Evolutionary conservation across 768 basidiomycete species (phyloP), one percentile per base, ranked within the genome.

Genomic region (Sporobolomyces phaffii): DNA sequence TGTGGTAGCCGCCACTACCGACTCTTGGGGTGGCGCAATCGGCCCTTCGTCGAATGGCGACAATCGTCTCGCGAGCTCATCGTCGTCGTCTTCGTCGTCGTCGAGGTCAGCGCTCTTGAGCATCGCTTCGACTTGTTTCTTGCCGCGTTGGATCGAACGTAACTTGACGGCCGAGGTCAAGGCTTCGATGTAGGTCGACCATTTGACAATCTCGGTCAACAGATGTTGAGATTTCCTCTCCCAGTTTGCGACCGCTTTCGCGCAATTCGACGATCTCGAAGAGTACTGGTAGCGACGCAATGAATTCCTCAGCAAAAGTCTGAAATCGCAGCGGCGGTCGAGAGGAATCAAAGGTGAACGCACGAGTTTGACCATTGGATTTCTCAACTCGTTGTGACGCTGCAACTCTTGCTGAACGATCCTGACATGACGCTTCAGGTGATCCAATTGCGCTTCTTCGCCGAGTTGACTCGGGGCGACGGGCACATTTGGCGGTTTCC

Each of bases 131-230:
- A 88, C 76, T 36, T 83, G 85, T 79, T 90, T 92, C 78, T 97
- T 90, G 34, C 93, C 93, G 60, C 91, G 84, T 77, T 87, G 90
- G 79, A 90, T 90, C 72, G 94, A 80, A 38, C 92, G 85, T 47
- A 94, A 81, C 13, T 81, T 80, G 86, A 92, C 93, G 41, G 88
- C 93, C 6, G 81, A 79, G 76, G 87, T 84, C 34, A 99, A 82
- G 9, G 91, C 89, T 70, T 94, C 91, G 61, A 94, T 87, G 77
- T 99, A 99, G 20, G 89, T 88, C 59, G 90, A 86, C 78, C 97
- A 98, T 77, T 98, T 98, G 76, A 91, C 89, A 45, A 91, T 89
- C 79, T 99, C 94, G 13, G 88, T 84, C 59, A 92, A 82, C 51
- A 98, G 80, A 77, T 90, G 90, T 74, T 90, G 86, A 4, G 89